These are phyloP conservation scores for Jackrogersella minutella DNA, from an alignment of 495 filamentous ascomycete genomes.

Conservation along the genomic window DNA sequence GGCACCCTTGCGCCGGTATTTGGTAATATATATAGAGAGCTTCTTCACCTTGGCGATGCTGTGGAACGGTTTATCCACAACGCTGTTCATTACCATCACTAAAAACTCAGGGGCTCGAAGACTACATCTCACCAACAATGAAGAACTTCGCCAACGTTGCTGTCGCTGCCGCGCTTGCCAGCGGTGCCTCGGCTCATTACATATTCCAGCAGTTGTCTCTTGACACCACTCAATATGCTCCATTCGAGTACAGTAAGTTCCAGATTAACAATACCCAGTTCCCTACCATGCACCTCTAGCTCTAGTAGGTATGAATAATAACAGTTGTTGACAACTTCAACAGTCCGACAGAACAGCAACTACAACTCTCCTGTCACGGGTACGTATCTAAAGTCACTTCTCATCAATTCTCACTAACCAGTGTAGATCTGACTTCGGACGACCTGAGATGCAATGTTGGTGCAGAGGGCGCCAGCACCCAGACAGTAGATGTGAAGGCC, in stretches of 20 bases:
- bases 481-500: slow-evolving; percentile 51
- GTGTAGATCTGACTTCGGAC: slow-evolving; percentile 49
- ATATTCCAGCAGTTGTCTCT: slow-evolving; percentile 44
- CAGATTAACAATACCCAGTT: not conserved
- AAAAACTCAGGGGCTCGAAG: slow-evolving; percentile 5
- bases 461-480: slow-evolving; percentile 50
- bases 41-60: slow-evolving; percentile 5
- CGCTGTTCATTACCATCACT: slow-evolving; percentile 6
- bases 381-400: slow-evolving; percentile 3
- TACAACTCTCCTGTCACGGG: slow-evolving; percentile 62
- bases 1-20: slow-evolving; percentile 11
- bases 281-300: not conserved
- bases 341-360: slow-evolving; percentile 58
- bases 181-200: slow-evolving; percentile 42
- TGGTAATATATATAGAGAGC: slow-evolving; percentile 32
- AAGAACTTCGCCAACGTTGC: slow-evolving; percentile 41
- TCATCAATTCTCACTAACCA: not conserved
- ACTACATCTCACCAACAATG: slow-evolving; percentile 24
- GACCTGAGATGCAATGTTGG: slow-evolving; percentile 64
- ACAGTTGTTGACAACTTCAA: slow-evolving; percentile 12
- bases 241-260: slow-evolving; percentile 43
- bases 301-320: not conserved
- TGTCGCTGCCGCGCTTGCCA: slow-evolving; percentile 35
- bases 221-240: slow-evolving; percentile 31
- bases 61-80: slow-evolving; percentile 7